A percentile compares a stretch with the other conserved stretches of the same genome.
phyloP scores from a whole-genome alignment of 768 basidiomycete genomes.

The Suillus fuscotomentosus region DNA sequence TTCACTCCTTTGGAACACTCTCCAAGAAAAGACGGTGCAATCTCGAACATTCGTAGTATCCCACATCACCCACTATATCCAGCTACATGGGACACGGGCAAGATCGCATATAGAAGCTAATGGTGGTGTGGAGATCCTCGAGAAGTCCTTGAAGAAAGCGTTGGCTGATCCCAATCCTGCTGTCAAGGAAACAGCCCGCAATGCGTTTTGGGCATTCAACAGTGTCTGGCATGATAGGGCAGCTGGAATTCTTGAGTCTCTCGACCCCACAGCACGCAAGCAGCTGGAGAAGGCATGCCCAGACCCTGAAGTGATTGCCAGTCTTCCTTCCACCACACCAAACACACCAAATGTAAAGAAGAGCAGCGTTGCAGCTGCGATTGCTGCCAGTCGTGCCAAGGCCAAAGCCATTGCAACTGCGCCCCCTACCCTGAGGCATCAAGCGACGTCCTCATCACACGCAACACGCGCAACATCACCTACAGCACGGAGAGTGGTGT shows the following conservation, averaged over 20 bases:
- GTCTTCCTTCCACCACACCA: slow-evolving; percentile 35
- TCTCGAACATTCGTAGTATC: slow-evolving; percentile 61
- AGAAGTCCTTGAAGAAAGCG: slow-evolving; percentile 70
- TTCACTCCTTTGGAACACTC: slow-evolving; percentile 61
- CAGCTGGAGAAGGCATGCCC: slow-evolving; percentile 88
- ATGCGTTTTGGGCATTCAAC: slow-evolving; percentile 79
- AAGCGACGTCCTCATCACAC: slow-evolving; percentile 73
- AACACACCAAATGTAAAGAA: slow-evolving; percentile 68
- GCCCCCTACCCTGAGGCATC: slow-evolving; percentile 77
- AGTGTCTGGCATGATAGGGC: slow-evolving; percentile 73
- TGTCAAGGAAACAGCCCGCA: slow-evolving; percentile 72
- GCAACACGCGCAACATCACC: slow-evolving; percentile 44
- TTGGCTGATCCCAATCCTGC: slow-evolving; percentile 77
- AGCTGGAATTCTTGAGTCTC: slow-evolving; percentile 53
- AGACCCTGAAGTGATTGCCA: slow-evolving; percentile 41
- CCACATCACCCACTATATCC: slow-evolving; percentile 77
- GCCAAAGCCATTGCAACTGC: slow-evolving; percentile 82
- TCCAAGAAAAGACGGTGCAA: slow-evolving; percentile 82
- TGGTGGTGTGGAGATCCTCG: slow-evolving; percentile 69
- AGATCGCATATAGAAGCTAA: slow-evolving; percentile 66
- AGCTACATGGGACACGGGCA: slow-evolving; percentile 64
- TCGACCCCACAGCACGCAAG: slow-evolving; percentile 72
- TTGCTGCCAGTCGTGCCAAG: slow-evolving; percentile 88
- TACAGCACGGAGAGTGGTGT: slow-evolving; percentile 35
- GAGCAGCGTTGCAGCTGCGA: slow-evolving; percentile 79